Conservation (phyloP, 2,329 filamentous ascomycete species). For the Metarhizium brunneum region DNA sequence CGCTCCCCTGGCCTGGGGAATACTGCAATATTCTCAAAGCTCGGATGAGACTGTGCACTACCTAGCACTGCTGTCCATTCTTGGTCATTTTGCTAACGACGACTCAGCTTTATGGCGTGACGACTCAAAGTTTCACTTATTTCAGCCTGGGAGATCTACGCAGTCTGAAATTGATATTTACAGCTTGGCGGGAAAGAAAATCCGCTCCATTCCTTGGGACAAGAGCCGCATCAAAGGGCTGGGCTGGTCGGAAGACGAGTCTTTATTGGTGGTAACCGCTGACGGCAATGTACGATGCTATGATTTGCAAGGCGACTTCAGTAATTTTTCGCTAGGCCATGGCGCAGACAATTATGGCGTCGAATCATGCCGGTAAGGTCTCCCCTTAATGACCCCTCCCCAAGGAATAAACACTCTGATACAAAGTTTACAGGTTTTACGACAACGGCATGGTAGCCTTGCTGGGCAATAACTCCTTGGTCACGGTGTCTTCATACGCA, state of each 20-base stretch:
- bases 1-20: not conserved
- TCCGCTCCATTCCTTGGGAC: slow-evolving; percentile 84
- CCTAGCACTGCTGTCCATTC: not conserved
- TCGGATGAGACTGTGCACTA: not conserved
- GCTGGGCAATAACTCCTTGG: slow-evolving; percentile 75
- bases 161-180: slow-evolving; percentile 91
- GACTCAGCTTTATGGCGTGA: slow-evolving; percentile 74
- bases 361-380: slow-evolving; percentile 57
- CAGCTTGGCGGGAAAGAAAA: slow-evolving; percentile 81
- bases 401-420: not conserved
- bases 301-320: slow-evolving; percentile 90
- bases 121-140: slow-evolving; percentile 72
- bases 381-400: not conserved
- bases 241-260: slow-evolving; percentile 95
- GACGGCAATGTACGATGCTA: slow-evolving; percentile 90
- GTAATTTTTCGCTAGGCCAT: slow-evolving; percentile 84
- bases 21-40: not conserved
- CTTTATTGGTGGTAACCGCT: slow-evolving; percentile 75
- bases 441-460: slow-evolving; percentile 86
- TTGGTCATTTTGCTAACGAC: not conserved
- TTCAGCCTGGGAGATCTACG: slow-evolving; percentile 58
- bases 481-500: slow-evolving; percentile 80
- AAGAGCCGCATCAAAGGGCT: slow-evolving; percentile 78
- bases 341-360: slow-evolving; percentile 85
- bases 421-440: slow-evolving; percentile 53